phyloP scores from a whole-genome alignment of 306 rosid species.

The Cucurbita maxima region DNA sequence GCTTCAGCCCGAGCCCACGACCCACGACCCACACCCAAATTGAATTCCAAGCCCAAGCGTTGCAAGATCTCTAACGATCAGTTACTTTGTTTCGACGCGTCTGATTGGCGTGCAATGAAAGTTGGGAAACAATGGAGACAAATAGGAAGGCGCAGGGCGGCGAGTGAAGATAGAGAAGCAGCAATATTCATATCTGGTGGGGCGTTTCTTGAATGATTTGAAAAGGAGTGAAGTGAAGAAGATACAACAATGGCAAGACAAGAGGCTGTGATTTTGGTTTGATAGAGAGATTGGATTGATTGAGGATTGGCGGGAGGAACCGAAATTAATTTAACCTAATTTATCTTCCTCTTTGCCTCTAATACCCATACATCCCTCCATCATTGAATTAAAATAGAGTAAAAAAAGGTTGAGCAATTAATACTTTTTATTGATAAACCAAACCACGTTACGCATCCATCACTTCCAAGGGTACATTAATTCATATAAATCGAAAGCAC shows the following conservation, averaged over 20 bases:
- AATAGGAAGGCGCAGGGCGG: slow-evolving; percentile 1
- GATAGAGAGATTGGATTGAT: not conserved
- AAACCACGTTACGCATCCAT: too few relatives aligned
- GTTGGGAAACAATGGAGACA: too few relatives aligned
- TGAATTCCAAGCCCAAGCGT: not conserved
- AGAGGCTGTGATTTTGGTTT: not conserved
- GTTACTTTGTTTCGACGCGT: not conserved
- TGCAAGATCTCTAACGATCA: not conserved
- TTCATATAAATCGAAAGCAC: not conserved
- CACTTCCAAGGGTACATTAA: not conserved
- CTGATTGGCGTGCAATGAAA: not conserved
- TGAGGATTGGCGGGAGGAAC: not conserved
- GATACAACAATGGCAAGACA: not conserved
- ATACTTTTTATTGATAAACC: too few relatives aligned
- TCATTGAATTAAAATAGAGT: too few relatives aligned
- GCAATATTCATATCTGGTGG: not conserved
- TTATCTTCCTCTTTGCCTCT: not conserved
- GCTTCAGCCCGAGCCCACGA: not conserved
- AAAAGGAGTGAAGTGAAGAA: not conserved
- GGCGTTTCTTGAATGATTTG: not conserved
- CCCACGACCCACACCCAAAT: not conserved
- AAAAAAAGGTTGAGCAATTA: too few relatives aligned
- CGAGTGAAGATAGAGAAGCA: not conserved
- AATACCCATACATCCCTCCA: too few relatives aligned
- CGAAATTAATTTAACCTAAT: not conserved